A percentile compares a stretch with the other conserved stretches of the same genome.
phyloP scores from a whole-genome alignment of 2,329 filamentous ascomycete species.

The Esteya vermicola region DNA sequence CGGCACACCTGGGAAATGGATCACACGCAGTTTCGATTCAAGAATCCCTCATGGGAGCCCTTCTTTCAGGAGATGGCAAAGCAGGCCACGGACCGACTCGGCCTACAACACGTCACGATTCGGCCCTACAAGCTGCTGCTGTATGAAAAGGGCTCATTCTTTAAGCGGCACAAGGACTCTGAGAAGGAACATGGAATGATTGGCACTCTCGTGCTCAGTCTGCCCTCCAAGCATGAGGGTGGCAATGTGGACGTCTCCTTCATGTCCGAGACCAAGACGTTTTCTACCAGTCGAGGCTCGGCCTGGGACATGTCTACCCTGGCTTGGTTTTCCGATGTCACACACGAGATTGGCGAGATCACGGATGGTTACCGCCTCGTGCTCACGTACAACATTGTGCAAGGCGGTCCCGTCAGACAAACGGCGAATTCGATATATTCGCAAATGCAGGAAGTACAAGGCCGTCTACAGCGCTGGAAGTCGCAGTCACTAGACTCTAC shows the following conservation, averaged over 20 bases:
- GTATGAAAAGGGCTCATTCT: constrained; percentile 30
- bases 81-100: constrained; percentile 15
- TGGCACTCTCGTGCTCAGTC: constrained; percentile 28
- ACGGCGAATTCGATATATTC: neutral
- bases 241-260: constrained; percentile 25
- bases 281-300: constrained; percentile 16
- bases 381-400: constrained; percentile 30
- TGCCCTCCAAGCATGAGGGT: constrained; percentile 29
- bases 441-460: neutral
- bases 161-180: constrained; percentile 28
- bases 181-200: constrained; percentile 31
- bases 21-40: constrained; percentile 19
- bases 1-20: constrained; percentile 25
- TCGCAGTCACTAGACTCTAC: neutral
- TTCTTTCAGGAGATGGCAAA: constrained; percentile 14
- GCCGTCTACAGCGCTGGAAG: neutral
- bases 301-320: neutral
- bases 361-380: constrained; percentile 27
- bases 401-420: constrained; percentile 13
- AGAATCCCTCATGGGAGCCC: constrained; percentile 21
- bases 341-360: constrained; percentile 28
- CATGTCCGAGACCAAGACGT: constrained; percentile 14
- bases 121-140: constrained; percentile 27
- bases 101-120: constrained; percentile 14
- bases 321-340: constrained; percentile 31